Base-by-base conservation (phyloP, 2,329 filamentous ascomycete genomes). In the Immersiporthe knoxdaviesiana region DNA sequence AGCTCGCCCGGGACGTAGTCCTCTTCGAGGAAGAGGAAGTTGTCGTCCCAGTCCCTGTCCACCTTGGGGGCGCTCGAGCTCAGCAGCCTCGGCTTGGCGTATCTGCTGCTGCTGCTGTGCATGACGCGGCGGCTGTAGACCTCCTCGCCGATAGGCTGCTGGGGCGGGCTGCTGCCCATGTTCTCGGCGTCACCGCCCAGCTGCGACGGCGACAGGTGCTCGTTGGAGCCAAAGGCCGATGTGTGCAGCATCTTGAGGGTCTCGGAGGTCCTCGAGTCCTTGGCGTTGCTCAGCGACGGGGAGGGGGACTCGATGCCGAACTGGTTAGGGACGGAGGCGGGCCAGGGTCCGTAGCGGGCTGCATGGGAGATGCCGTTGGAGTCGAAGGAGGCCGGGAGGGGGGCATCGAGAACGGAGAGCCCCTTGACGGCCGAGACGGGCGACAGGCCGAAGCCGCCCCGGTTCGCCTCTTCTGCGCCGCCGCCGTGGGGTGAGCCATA, bases 361-460 rank as follows among this genome's bases (percentile, higher is more conserved):
- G 93, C 94, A 78, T 95, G 92, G 14, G 94, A 97, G 66, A 97
- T 92, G 63, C 94, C 95, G 76, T 97, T 96, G 75, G 94, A 97
- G 80, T 98, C 96, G 78, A 98, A 97, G 0, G 95, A 98, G 11
- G 94, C 93, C 1, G 96, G 96, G 11, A 98, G 87, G 21, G 93
- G 94, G 2, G 94, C 96, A 81, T 98, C 95, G 72, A 97, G 87
- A 18, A 97, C 92, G n/a, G 92, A 96, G n/a, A 97, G 79, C 2
- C 87, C 88, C 74, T 88, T 90, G 66, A 88, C 88, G 74, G 88
- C 88, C 56, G 84, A 83, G 63, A 87, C 87, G 0, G 94, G 93
- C 18, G 94, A 97, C 65, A 96, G 87, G 32, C 92, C 92, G 52
- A 94, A 85, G n/a, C 92, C 89, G 41, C 87, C 83, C 44, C 59